These are phyloP conservation scores for Colletotrichum brevisporum DNA, from an alignment of 2,329 filamentous ascomycete genomes.

Conservation along the genomic window DNA sequence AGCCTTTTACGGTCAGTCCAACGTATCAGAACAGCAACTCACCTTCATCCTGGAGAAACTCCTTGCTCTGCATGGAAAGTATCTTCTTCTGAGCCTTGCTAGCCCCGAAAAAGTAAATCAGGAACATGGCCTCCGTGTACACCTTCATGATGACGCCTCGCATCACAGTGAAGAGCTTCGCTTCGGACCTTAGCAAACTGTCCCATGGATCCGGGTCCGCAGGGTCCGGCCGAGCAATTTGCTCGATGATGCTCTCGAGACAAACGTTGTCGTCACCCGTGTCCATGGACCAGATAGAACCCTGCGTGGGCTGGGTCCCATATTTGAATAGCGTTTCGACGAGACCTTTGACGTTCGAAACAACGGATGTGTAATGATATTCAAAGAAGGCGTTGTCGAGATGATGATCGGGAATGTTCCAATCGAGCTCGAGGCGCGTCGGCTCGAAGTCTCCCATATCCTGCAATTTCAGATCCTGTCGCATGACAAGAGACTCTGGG, in stretches of 20 bases:
- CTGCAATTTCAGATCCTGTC: background rate
- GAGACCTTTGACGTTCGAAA: conserved; percentile 44
- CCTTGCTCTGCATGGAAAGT: conserved; percentile 44
- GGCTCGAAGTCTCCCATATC: conserved; percentile 26
- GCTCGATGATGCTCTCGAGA: conserved; percentile 34
- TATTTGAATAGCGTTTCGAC: conserved; percentile 42
- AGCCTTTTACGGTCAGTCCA: background rate
- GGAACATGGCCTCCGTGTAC: conserved; percentile 47
- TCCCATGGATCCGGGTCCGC: conserved; percentile 46
- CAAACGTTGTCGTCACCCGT: background rate
- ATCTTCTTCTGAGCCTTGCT: conserved; percentile 43
- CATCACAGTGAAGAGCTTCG: conserved; percentile 46
- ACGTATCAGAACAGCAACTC: conserved; percentile 3
- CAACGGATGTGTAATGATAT: conserved; percentile 37
- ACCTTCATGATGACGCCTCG: conserved; percentile 49
- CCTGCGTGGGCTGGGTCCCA: background rate
- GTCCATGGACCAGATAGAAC: conserved; percentile 11
- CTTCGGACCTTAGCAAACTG: conserved; percentile 43
- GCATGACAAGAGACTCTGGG: background rate
- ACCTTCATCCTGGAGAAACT: conserved; percentile 48
- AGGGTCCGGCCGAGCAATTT: conserved; percentile 48
- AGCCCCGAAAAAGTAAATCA: conserved; percentile 50
- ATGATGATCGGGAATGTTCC: background rate
- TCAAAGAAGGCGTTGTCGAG: conserved; percentile 32
- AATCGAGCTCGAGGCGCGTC: conserved; percentile 21